Base-by-base conservation (phyloP, 352 stramenopile genomes). In the Phytopythium aichiense region DNA sequence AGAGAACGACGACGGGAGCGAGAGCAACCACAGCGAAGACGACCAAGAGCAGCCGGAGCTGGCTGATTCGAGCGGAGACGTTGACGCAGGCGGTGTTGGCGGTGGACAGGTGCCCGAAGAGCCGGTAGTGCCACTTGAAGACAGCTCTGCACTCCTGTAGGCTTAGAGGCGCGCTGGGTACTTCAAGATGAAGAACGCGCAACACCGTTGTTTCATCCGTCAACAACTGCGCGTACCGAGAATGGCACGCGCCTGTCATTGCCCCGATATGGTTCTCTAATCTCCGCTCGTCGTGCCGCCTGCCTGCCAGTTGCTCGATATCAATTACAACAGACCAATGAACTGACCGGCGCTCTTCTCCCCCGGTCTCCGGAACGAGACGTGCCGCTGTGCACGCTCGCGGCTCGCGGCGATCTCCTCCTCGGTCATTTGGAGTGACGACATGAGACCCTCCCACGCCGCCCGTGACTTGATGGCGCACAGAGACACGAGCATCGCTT, bases 381-480 rank as follows among this genome's bases (percentile, higher is more conserved):
- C 81, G 7, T 57, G 70, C 20, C 61, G 57, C 20, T 78, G 68
- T 8, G 81, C 82, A 56, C 72, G 76, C 31, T 79, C 57, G 52
- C 75, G 67, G 59, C 86, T 95, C 23, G 79, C 78, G 9, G 73
- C 68, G 18, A 92, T 45, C 37, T 92, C 83, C 51, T 77, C 64
- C 1, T 88, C 72, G 6, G 73, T 77, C n/a, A 83, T 66, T 31
- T 80, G 65, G n/a, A 95, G 68, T 13, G 74, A 71, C 30, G 86
- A 87, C 1, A 89, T 68, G 35, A 95, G 61, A 25, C 73, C 82
- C 60, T 89, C 81, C 86, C 86, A 95, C 9, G 86, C 77, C 56
- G 76, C 72, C 22, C 81, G 82, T 5, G 86, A 78, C 86, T 95
- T 53, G 18, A 30, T 23, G 3, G 56, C 16, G 68, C 2, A 51